These are phyloP conservation scores for Xylaria sp. DNA, from an alignment of 2,329 filamentous ascomycete species.

Conservation along the genomic window DNA sequence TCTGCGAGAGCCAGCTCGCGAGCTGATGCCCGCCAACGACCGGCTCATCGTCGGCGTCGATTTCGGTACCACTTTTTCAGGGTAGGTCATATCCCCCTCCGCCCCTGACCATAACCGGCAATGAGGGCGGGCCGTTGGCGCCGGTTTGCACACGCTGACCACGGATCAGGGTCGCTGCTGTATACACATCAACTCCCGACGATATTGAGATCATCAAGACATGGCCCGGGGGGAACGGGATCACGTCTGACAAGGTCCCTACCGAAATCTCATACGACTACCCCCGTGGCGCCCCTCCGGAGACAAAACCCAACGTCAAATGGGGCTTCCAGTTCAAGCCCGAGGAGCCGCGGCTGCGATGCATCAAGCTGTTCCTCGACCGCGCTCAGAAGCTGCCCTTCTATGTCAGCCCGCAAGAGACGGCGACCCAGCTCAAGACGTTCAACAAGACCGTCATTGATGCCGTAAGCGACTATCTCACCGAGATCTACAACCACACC, in stretches of 20 bases:
- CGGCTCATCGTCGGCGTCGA: constrained; percentile 81
- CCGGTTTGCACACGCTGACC: constrained; percentile 31
- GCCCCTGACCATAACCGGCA: not conserved
- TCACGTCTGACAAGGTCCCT: constrained; percentile 89
- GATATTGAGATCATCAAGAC: constrained; percentile 87
- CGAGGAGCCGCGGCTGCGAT: constrained; percentile 78
- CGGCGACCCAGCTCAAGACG: constrained; percentile 77
- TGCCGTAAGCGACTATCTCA: constrained; percentile 82
- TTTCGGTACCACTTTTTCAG: constrained; percentile 87
- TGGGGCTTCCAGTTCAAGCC: constrained; percentile 89
- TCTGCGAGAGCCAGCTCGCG: constrained; percentile 65
- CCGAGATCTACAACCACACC: constrained; percentile 79
- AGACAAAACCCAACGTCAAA: constrained; percentile 65
- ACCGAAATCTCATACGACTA: constrained; percentile 77
- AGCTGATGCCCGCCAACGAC: constrained; percentile 66
- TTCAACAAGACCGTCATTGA: constrained; percentile 82
- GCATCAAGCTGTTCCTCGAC: constrained; percentile 87
- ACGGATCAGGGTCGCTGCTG: constrained; percentile 70
- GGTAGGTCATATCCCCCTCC: constrained; percentile 61
- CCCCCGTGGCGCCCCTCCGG: constrained; percentile 52
- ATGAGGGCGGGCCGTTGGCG: not conserved
- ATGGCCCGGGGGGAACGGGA: constrained; percentile 85
- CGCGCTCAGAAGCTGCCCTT: constrained; percentile 83
- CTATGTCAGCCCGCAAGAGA: constrained; percentile 82
- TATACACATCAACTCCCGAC: constrained; percentile 80